Conservation (phyloP, 2,329 filamentous ascomycete species). For the Dryadomyces quercivorus region DNA sequence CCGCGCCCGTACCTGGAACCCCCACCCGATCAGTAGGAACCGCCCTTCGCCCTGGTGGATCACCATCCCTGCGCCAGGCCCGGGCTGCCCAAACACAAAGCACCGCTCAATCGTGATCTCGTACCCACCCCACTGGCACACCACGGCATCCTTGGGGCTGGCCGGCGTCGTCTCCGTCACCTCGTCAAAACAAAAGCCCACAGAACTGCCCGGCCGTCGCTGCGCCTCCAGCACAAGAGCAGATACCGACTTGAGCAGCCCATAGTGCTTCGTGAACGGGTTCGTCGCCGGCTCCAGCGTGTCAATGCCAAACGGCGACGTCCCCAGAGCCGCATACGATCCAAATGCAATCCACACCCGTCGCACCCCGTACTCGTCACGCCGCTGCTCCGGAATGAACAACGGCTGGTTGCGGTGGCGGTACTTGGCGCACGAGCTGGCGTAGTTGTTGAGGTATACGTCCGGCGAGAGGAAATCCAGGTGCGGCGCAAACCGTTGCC, state of each 20-base stretch:
- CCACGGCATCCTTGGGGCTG: neutral
- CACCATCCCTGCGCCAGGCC: neutral
- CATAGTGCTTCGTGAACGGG: slow-evolving; percentile 19
- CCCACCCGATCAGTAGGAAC: neutral
- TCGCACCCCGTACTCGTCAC: slow-evolving; percentile 31
- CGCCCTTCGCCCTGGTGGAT: neutral
- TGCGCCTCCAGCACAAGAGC: neutral
- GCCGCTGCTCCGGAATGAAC: slow-evolving; percentile 39
- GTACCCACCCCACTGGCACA: neutral
- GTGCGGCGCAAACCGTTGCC: slow-evolving; percentile 26
- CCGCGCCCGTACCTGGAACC: neutral
- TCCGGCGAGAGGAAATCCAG: slow-evolving; percentile 35
- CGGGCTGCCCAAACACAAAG: neutral
- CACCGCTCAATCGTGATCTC: neutral
- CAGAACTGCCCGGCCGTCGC: neutral
- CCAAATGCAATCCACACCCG: slow-evolving; percentile 25
- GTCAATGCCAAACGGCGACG: slow-evolving; percentile 22
- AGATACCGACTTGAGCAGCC: slow-evolving; percentile 9
- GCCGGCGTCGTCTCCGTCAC: neutral
- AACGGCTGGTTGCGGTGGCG: slow-evolving; percentile 22
- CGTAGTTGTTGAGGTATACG: slow-evolving; percentile 28
- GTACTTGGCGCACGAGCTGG: slow-evolving; percentile 11
- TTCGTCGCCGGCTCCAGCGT: slow-evolving; percentile 11
- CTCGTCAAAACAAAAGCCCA: neutral
- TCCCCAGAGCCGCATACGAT: slow-evolving; percentile 17